Evolutionary conservation across 495 filamentous ascomycete species (phyloP), one percentile per base, ranked within the genome.

Genomic region (Chaetomium fimeti): DNA sequence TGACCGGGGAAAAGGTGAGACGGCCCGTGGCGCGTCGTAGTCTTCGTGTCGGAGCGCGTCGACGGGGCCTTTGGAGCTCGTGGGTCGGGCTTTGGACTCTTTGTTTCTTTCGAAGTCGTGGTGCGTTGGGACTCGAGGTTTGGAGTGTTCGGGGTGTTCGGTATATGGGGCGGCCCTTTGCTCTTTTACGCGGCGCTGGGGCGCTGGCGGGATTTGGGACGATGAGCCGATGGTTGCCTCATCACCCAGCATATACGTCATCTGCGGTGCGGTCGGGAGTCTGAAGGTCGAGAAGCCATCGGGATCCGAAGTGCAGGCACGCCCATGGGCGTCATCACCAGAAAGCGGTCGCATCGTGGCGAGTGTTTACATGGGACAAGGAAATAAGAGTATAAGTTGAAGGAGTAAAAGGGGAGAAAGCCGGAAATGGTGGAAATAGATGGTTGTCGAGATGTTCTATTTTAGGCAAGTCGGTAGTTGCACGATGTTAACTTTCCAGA

Each of bases 171-270:
- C 61, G 0, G 55, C 5, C n/a, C 43, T 13, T 42, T 72, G 66
- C 45, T 83, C 79, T 56, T 75, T 65, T 62, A 67, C 63, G 52
- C 75, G 71, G 25, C 68, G 73, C 24, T 72, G 57, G 61, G 55
- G 24, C 7, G 40, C 13, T 2, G 63, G 60, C 28, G 63, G 52
- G 24, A 60, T 20, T 28, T 57, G 40, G 2, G 52, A 75, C n/a
- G 80, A 76, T 2, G 80, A 75, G 63, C 79, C 78, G 54, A 85
- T 72, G 27, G 77, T 72, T 32, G 81, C 77, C 67, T 86, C 85
- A 63, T 84, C 81, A 62, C 79, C 79, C 47, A 87, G 70, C 63
- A 83, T 79, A 61, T 82, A 86, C 28, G 81, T 83, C 81, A 86
- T 85, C 25, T 82, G 81, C 43, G 81, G 73, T 11, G 67, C 66